phyloP scores from a whole-genome alignment of 176 grass and related monocot species.

The Hyparrhenia diplandra region DNA sequence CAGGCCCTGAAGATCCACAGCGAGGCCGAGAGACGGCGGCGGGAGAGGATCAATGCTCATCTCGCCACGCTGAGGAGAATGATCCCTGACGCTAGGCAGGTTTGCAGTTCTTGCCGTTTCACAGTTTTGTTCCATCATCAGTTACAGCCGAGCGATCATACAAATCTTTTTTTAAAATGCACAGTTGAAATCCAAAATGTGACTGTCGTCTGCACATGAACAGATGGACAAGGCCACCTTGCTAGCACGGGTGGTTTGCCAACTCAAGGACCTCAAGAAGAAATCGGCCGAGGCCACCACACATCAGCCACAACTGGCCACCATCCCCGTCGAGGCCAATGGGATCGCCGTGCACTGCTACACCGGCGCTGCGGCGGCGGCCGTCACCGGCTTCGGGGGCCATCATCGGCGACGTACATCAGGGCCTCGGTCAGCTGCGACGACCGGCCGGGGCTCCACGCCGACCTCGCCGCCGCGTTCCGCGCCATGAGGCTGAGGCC shows the following conservation, averaged over 20 bases:
- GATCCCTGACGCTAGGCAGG: conserved; percentile 69
- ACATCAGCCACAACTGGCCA: background rate
- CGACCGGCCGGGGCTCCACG: conserved; percentile 38
- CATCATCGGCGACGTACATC: background rate
- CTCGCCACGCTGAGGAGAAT: conserved; percentile 62
- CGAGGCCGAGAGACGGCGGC: conserved; percentile 66
- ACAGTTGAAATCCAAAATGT: background rate
- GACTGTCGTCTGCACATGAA: background rate
- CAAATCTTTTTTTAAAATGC: too few species aligned
- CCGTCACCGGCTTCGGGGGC: background rate
- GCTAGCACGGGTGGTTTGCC: conserved; percentile 27
- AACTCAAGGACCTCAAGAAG: conserved; percentile 41
- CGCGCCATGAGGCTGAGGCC: conserved; percentile 29
- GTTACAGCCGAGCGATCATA: background rate
- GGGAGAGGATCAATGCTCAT: conserved; percentile 85
- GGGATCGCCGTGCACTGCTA: background rate
- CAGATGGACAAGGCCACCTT: conserved; percentile 59
- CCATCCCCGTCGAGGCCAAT: background rate
- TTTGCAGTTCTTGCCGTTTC: conserved; percentile 31
- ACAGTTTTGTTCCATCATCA: conserved; percentile 9
- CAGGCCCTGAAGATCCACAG: conserved; percentile 62
- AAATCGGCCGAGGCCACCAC: background rate
- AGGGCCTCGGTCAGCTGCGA: conserved; percentile 42
- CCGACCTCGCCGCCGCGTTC: conserved; percentile 25
- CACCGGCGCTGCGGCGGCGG: background rate